phyloP scores from a whole-genome alignment of 2,329 filamentous ascomycete genomes.

The Chaetomium strumarium region DNA sequence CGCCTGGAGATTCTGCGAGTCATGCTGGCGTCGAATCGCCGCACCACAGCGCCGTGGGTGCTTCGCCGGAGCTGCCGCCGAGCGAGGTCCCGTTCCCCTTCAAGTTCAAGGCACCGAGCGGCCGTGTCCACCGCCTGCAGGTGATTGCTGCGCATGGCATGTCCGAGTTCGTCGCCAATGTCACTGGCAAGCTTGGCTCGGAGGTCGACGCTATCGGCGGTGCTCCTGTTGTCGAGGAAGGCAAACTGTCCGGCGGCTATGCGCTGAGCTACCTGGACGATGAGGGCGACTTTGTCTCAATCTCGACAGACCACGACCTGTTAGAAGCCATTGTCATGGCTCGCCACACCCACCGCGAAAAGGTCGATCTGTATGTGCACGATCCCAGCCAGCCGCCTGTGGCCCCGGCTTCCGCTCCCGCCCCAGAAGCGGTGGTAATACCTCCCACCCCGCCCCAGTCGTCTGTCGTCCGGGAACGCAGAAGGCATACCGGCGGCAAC shows the following conservation, averaged over 20 bases:
- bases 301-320: constrained; percentile 91
- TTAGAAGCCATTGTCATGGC: constrained; percentile 84
- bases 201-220: constrained; percentile 84
- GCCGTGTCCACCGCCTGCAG: constrained; percentile 88
- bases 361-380: constrained; percentile 96
- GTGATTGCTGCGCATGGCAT: constrained; percentile 76
- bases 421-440: constrained; percentile 33
- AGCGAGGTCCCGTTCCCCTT: constrained; percentile 85
- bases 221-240: constrained; percentile 68
- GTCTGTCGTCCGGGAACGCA: constrained; percentile 46
- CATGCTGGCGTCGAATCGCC: constrained; percentile 80
- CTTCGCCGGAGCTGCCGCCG: constrained; percentile 48
- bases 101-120: constrained; percentile 97
- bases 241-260: constrained; percentile 72
- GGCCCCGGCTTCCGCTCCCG: constrained; percentile 41
- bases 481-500: constrained; percentile 37
- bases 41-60: constrained; percentile 53
- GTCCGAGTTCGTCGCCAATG: constrained; percentile 67
- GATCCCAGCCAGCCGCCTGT: constrained; percentile 85
- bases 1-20: constrained; percentile 90
- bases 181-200: constrained; percentile 75
- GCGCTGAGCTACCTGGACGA: constrained; percentile 95
- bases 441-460: constrained; percentile 43
- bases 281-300: constrained; percentile 92
- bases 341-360: constrained; percentile 70